Evolutionary conservation across 2,329 filamentous ascomycete species (phyloP).

Genomic region (Aspergillus sp.): DNA sequence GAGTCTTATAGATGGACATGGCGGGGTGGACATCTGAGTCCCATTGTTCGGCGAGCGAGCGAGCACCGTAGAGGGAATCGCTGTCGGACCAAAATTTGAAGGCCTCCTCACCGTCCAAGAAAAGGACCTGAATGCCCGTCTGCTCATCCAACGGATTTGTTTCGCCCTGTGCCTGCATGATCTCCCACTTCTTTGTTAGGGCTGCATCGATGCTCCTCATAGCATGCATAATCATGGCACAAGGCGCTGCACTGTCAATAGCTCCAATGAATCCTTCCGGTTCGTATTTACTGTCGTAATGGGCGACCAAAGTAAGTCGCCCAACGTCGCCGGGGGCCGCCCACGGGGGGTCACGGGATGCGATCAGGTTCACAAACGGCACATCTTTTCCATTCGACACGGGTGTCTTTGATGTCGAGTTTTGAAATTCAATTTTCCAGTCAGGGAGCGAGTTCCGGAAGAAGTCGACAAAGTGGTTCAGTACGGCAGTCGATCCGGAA

Average conservation of each 20-base stretch:
- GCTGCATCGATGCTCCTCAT: slow-evolving; percentile 78
- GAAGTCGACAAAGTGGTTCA: slow-evolving; percentile 82
- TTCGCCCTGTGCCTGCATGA: slow-evolving; percentile 64
- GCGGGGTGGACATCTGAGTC: slow-evolving; percentile 69
- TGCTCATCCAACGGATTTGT: slow-evolving; percentile 65
- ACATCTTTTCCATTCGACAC: slow-evolving; percentile 69
- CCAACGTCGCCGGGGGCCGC: slow-evolving; percentile 71
- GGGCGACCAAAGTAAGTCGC: slow-evolving; percentile 82
- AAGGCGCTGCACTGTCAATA: slow-evolving; percentile 89
- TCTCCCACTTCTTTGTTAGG: slow-evolving; percentile 78
- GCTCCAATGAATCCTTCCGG: slow-evolving; percentile 90
- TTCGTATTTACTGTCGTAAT: slow-evolving; percentile 83
- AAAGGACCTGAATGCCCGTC: slow-evolving; percentile 81
- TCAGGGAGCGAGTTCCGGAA: slow-evolving; percentile 72
- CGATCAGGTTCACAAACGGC: slow-evolving; percentile 84
- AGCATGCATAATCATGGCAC: slow-evolving; percentile 87
- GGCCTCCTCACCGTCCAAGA: slow-evolving; percentile 93
- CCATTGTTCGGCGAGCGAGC: slow-evolving; percentile 81
- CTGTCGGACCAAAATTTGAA: slow-evolving; percentile 76
- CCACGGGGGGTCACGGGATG: slow-evolving; percentile 86
- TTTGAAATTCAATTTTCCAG: slow-evolving; percentile 83
- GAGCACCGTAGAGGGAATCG: slow-evolving; percentile 86
- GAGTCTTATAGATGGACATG: slow-evolving; percentile 72
- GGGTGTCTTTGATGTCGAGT: slow-evolving; percentile 83
- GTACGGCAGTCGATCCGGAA: slow-evolving; percentile 68